Base-by-base conservation (phyloP, 768 basidiomycete genomes). In the Tylopilus plumbeoviolaceoides region DNA sequence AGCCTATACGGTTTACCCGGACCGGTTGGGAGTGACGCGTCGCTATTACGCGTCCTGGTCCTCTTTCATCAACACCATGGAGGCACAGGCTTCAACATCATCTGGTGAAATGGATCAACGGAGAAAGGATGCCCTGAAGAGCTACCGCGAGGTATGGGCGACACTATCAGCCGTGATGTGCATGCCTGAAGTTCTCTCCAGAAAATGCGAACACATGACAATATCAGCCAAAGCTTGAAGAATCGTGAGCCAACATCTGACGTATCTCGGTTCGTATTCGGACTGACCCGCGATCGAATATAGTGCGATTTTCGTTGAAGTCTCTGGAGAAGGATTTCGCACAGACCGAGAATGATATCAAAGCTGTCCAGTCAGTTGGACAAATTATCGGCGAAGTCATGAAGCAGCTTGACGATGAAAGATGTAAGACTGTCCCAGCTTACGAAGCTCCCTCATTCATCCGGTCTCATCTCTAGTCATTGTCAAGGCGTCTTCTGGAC, bases 321-420 rank as follows among this genome's bases (percentile, higher is more conserved):
- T 85, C 91, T 53, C 72, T 98, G 11, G 89, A 95, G 68, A 88
- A 87, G 62, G 88, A 86, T 42, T 98, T 83, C 64, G 91, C 84
- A 60, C 94, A 95, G 78, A 95, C 93, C 0, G 97, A 99, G 72
- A 94, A 99, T 25, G 95, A 99, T 63, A 95, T 99, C 73, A 98
- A 98, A 73, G 97, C 97, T 40, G 87, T 99, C 15, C 97, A 99
- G 68, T 95, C 91, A 8, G 97, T 98, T 14, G 97, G 97, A 28
- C 97, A 99, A 74, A 98, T 99, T 59, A 95, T 99, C 50, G 97
- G 93, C 56, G 97, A 99, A 73, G 92, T 99, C 51, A 87, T 98
- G 84, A 98, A 98, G 72, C 95, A 99, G 69, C 75, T 99, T 10
- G 97, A 98, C 63, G 93, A 97, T 57, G 95, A 98, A 71, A 80